Percentiles rank a stretch among this genome's conserved stretches.
phyloP scores from a whole-genome alignment of 371 early-diverging fungal genomes.

The Mortierella polycephala region DNA sequence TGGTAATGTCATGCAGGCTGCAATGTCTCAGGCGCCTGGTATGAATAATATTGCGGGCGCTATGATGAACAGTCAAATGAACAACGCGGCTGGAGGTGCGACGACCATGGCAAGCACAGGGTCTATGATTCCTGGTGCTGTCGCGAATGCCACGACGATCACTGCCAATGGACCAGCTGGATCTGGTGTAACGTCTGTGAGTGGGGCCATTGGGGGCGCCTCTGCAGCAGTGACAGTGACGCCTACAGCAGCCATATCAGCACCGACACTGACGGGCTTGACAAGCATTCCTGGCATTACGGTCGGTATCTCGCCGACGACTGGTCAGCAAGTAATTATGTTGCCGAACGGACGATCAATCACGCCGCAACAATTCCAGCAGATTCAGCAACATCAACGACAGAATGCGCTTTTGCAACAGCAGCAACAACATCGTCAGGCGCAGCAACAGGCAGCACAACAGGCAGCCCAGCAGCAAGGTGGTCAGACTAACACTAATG shows the following conservation, averaged over 20 bases:
- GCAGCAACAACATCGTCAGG: slow-evolving; percentile 17
- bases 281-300: slow-evolving; percentile 8
- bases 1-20: slow-evolving; percentile 22
- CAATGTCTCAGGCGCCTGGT: slow-evolving; percentile 21
- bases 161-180: slow-evolving; percentile 7
- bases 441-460: slow-evolving; percentile 17
- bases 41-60: slow-evolving; percentile 4
- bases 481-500: background rate
- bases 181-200: background rate
- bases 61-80: slow-evolving; percentile 11
- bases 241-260: background rate
- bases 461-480: slow-evolving; percentile 9
- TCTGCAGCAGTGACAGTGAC: background rate
- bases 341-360: slow-evolving; percentile 33
- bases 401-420: slow-evolving; percentile 12
- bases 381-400: slow-evolving; percentile 26
- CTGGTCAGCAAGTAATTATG: slow-evolving; percentile 33
- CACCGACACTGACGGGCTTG: slow-evolving; percentile 8
- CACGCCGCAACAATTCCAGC: slow-evolving; percentile 24
- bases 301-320: slow-evolving; percentile 23
- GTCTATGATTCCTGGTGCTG: slow-evolving; percentile 1
- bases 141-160: slow-evolving; percentile 9
- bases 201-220: slow-evolving; percentile 7
- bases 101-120: background rate
- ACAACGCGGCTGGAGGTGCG: slow-evolving; percentile 2